Base-by-base conservation (phyloP, 1,284 basidiomycete genomes). In the Leccinum insolens region DNA sequence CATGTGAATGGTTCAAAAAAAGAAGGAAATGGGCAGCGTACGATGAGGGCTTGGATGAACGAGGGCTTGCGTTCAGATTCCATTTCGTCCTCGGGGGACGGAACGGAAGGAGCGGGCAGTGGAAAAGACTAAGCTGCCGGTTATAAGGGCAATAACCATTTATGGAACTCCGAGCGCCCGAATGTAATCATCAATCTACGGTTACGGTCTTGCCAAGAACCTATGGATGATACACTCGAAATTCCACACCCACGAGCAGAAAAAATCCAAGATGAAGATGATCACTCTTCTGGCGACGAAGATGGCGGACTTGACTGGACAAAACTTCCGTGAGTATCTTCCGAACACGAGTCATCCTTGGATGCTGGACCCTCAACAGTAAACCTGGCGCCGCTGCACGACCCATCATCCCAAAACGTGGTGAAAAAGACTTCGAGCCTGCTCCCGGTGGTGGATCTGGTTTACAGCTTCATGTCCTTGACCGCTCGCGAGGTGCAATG, bases 381-480 rank as follows among this genome's bases (percentile, higher is more conserved):
- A 77, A 71, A 58, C 22, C 63, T 58, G 77, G 71, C 11, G 57
- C 71, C 41, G 70, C 74, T 49, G 73, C 78, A 5, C 81, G 81
- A 15, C 86, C 86, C 1, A 78, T 86, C 7, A 96, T 98, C 65
- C 96, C 96, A 11, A 96, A 94, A 78, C 87, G 96, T 34, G 96
- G 96, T 4, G 96, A 98, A 79, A 98, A 98, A 78, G 95, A 98
- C 73, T 99, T 96, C 73, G 96, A 99, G 78, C 97, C 97, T 4
- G 80, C 85, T 72, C 80, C 86, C 65, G 85, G 88, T 58, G 87
- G 93, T 67, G 87, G 89, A 20, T 94, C 95, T 61, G 90, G 90
- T 66, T 83, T 97, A n/a, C 94, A 96, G 71, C 81, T 88, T 28
- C 91, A 94, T 78, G 83, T 90, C 55, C 82, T 94, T 20, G 88